These are phyloP conservation scores for Candolleomyces efflorescens DNA, from an alignment of 768 basidiomycete genomes.

Conservation along the genomic window DNA sequence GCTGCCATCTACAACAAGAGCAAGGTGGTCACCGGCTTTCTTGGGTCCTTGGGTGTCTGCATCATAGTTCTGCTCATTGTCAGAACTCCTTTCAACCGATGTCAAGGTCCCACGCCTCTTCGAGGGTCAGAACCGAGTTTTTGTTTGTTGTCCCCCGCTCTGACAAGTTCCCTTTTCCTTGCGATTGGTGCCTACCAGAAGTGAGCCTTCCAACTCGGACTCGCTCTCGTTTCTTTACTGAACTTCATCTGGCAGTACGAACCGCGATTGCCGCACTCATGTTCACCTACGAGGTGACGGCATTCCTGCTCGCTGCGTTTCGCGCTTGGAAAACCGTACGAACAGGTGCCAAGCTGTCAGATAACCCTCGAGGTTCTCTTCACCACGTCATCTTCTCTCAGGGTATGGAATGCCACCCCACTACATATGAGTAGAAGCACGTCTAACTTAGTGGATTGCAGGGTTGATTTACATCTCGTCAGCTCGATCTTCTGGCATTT, in stretches of 20 bases:
- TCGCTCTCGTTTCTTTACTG: neutral
- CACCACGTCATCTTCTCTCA: conserved; percentile 8
- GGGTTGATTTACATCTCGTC: conserved; percentile 7
- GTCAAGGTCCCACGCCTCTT: neutral
- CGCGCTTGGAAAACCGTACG: conserved; percentile 5
- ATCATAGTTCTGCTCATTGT: neutral
- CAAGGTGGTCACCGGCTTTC: neutral
- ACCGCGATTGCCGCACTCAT: neutral
- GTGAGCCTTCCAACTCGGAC: neutral
- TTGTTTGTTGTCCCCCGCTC: no score
- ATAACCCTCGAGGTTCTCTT: neutral
- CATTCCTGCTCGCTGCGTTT: conserved; percentile 4
- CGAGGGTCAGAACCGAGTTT: neutral
- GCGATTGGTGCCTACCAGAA: neutral
- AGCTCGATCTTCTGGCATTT: neutral
- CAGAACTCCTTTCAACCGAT: conserved; percentile 1
- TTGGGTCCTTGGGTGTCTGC: neutral
- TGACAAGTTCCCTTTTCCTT: no score
- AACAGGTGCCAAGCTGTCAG: neutral
- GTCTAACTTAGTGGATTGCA: neutral
- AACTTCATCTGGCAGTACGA: neutral
- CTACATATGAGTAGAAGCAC: no score
- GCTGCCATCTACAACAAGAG: conserved; percentile 1
- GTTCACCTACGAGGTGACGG: conserved; percentile 1
- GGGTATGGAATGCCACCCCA: neutral